Base-by-base conservation (phyloP, 306 rosid genomes). In the Acacia crassicarpa region DNA sequence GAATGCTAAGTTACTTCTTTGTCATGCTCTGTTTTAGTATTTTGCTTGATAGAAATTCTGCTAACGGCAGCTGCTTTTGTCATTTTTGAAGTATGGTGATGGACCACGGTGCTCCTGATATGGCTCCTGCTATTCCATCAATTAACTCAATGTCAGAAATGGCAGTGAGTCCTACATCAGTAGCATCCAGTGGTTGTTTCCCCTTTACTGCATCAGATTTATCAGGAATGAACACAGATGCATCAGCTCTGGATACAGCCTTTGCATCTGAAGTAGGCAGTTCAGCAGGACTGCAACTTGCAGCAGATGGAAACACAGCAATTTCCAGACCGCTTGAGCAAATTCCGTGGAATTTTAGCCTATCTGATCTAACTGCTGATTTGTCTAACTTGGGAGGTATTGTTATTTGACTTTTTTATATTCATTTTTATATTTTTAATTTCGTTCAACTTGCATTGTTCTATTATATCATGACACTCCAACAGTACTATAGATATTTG, bases 141-240 rank as follows among this genome's bases (percentile, higher is more conserved):
- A 90, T 81, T 61, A 71, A 91, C 65, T 82, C 83, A 33, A 90
- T 91, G 84, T 89, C 95, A 43, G 97, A 92, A 85, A 94, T 92
- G 86, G 89, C 93, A 53, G 80, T 87, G 69, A 91, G 94, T 78
- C 93, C 92, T 54, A 85, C 91, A 38, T 91, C 93, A 75, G 93
- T 92, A 43, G 97, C 98, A 80, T 93, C 99, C 44, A 89, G 97
- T 70, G 98, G 99, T 44, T 96, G 90, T 93, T 91, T 95, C 87
- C 97, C 99, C 66, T 95, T 93, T 85, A 88, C 93, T 16, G 91
- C 97, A 19, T 89, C 99, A 12, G 99, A 95, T 51, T 85, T 95
- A 85, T 88, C 97, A 46, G 99, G 94, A 88, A 93, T 95, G 83
- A 97, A 95, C 23, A 78, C 90, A 67, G 98, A 93, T 54, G 30